Base-by-base conservation (phyloP, 257 asterid genomes). In the Striga asiatica region DNA sequence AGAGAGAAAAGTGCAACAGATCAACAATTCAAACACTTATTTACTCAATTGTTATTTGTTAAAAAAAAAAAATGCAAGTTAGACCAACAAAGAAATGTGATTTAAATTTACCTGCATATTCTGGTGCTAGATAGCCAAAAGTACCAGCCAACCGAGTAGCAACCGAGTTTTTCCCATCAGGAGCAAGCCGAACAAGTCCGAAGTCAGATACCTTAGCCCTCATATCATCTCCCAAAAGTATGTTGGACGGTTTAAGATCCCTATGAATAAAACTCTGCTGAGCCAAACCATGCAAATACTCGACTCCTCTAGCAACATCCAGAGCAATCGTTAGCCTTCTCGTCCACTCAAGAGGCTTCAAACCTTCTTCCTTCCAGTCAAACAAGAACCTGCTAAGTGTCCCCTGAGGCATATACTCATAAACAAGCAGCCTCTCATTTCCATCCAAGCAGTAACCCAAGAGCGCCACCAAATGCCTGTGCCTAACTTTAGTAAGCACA, bases 331-430 rank as follows among this genome's bases (percentile, higher is more conserved):
- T 79, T 8, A 88, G 62, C 86, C 97, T 75, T 65, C 74, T 79
- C 64, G 69, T 76, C 97, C 97, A 88, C 49, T 88, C 95, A 1
- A 88, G 75, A n/a, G 97, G 97, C 25, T 77, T 79, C 73, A 88
- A 39, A 4, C 76, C 83, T 70, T 84, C 92, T 13, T 73, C 80
- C 50, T 74, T 72, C 97, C 95, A 88, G 47, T 78, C 50, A 58
- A 88, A 88, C 47, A 88, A 50, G 58, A 76, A 75, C 73, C 84
- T 62, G 45, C 92, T 85, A 18, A 88, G 92, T 0, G 87, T 82
- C 38, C 97, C 97, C 64, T 88, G 95, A 42, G 95, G 91, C 95
- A 88, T 88, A 69, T 84, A 80, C 42, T 88, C 95, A 8, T 78
- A 88, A 0, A 88, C 97, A 32, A 85, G 86, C 50, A 82, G 72